Base-by-base conservation (phyloP, 2,329 filamentous ascomycete genomes). In the Xylaria sp. region DNA sequence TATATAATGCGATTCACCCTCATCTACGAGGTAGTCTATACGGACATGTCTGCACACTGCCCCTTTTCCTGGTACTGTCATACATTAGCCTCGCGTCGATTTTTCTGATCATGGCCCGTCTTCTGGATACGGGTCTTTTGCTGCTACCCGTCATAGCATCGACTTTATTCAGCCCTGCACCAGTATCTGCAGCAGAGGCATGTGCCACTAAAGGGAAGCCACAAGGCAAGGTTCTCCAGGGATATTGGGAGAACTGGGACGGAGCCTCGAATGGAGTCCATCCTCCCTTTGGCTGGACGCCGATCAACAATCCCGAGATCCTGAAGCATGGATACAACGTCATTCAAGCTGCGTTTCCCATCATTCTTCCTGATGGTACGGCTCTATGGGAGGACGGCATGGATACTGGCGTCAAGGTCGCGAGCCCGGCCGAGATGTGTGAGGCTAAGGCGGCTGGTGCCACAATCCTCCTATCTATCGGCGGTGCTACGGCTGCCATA, bases 221-320 rank as follows among this genome's bases (percentile, higher is more conserved):
- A 7, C 21, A 62, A 1, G 74, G 74, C 33, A 74, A 74, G 52
- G 73, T 76, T 8, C 72, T 76, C 19, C 68, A 71, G 48, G 74
- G 74, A 9, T 76, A 76, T 58, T 76, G 74, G 74, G 74, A 76
- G 66, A 76, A 76, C 62, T 76, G 74, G 74, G 74, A 76, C 57
- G 74, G 74, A 31, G 43, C 74, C 13, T 62, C 51, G 23, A 75
- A 73, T 54, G 73, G 73, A 15, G 72, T 75, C 2, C 74, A 76
- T 62, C 73, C 74, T 8, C 54, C 54, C 3, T 71, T 75, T 54
- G 74, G 74, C 51, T 76, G 74, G 74, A 74, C 70, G 11, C 70
- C 72, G 1, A 76, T 76, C 53, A 47, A 66, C 7, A 65, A 75
- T 61, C 63, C 74, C 13, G 57, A 53, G 43, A 74, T 76, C 53